phyloP scores from a whole-genome alignment of 371 early-diverging fungal genomes.

The Circinella umbellata region DNA sequence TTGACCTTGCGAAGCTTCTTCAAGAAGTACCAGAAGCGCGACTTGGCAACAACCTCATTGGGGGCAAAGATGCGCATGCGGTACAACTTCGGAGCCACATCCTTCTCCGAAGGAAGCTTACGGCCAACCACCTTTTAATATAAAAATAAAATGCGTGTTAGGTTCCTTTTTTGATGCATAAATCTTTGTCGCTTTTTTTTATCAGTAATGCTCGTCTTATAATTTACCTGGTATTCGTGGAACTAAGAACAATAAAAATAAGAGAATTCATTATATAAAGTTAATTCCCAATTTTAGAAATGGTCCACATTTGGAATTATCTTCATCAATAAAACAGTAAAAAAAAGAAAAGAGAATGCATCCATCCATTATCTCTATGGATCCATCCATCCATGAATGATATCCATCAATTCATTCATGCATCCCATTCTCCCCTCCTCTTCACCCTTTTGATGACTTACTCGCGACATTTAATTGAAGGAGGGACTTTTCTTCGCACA shows the following conservation, averaged over 20 bases:
- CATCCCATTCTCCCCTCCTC: background rate
- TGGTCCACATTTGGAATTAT: no score
- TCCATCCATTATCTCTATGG: conserved; percentile 1
- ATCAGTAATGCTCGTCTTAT: no score
- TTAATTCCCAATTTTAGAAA: no score
- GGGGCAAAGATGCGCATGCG: conserved; percentile 99
- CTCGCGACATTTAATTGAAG: conserved; percentile 10
- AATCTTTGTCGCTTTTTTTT: background rate
- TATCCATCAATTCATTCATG: conserved; percentile 4
- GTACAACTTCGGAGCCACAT: conserved; percentile 89
- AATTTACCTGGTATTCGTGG: conserved; percentile 66
- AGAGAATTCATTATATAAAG: background rate
- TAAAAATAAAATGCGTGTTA: background rate
- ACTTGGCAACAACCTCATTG: conserved; percentile 98
- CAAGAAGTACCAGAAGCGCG: conserved; percentile 99
- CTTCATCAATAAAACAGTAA: background rate
- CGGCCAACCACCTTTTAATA: conserved; percentile 87
- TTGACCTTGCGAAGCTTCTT: conserved; percentile 99
- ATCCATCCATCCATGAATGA: conserved; percentile 21
- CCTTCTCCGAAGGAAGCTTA: conserved; percentile 92
- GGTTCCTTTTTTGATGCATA: background rate
- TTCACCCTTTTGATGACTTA: conserved; percentile 9
- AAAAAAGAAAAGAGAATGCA: conserved; percentile 8
- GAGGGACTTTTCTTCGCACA: background rate
- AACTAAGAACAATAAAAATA: conserved; percentile 39